Base-by-base conservation (phyloP, 116 monocot species). In the Cymodocea nodosa region DNA sequence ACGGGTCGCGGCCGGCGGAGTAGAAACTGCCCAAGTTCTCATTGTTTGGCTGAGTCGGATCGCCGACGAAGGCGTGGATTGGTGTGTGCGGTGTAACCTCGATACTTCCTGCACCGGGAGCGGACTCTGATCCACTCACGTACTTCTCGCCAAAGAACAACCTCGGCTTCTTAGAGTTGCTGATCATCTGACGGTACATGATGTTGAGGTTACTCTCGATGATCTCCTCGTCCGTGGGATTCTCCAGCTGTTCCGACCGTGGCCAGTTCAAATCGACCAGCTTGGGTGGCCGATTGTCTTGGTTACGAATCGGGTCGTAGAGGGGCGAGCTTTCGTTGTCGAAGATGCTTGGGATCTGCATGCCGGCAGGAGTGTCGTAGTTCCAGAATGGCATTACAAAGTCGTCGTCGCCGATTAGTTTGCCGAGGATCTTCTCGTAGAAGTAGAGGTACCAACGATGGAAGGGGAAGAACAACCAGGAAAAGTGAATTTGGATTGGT, bases 1-100 rank as follows among this genome's bases (percentile, higher is more conserved):
- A 66, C 2, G 82, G 81, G 54, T 85, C 84, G 1, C 73, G 35
- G 0, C 69, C 84, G 0, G 84, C 74, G 3, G 81, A 65, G 69
- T 80, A 75, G 71, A 78, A 69, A 8, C 15, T 37, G 8, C 81
- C 81, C 84, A 85, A 78, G 72, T 85, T 56, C 69, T 80, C 77
- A 1, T 20, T 4, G 50, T 64, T 22, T 0, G 71, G 59, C 50
- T 55, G 56, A 0, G 14, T 5, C 0, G 20, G 22, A 50, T 77
- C 67, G 0, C 85, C 81, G 48, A 66, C 66, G 78, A 78, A 81
- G 0, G 5, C 8, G 57, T 81, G 81, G 20, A 81, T 59, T 0
- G 53, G 13, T 5, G 9, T 15, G 59, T 84, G 80, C 9, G 84
- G 84, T 2, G 37, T 5, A 3, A 2, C 20, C 56, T 84, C 80